These are phyloP conservation scores for Pseudogymnoascus sp. DNA, from an alignment of 2,329 filamentous ascomycete genomes.

Conservation along the genomic window DNA sequence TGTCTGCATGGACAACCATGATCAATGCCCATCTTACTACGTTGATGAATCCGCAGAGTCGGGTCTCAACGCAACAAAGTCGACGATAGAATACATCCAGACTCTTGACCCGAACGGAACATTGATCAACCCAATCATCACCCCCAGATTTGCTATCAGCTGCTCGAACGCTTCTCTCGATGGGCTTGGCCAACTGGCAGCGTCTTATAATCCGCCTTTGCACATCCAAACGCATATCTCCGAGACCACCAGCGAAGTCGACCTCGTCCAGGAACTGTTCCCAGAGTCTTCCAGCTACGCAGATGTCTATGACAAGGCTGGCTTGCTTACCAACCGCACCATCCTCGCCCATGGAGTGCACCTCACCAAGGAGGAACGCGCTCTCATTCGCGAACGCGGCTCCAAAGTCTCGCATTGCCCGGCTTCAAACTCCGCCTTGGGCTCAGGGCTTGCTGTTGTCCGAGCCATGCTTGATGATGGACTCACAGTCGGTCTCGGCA, in stretches of 20 bases:
- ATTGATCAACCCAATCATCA: constrained; percentile 72
- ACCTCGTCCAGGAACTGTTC: constrained; percentile 63
- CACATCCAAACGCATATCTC: constrained; percentile 78
- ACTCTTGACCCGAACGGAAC: constrained; percentile 54
- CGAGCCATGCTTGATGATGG: constrained; percentile 65
- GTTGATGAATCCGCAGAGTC: constrained; percentile 60
- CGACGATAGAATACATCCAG: constrained; percentile 58
- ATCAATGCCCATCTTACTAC: constrained; percentile 67
- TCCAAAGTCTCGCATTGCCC: constrained; percentile 82
- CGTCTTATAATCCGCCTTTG: constrained; percentile 48
- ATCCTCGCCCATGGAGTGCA: constrained; percentile 84
- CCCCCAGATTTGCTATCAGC: constrained; percentile 58
- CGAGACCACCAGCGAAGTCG: constrained; percentile 69
- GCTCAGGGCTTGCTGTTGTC: constrained; percentile 69
- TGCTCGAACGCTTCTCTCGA: constrained; percentile 54
- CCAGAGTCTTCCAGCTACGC: constrained; percentile 58
- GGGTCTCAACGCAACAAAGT: constrained; percentile 47
- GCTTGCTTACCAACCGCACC: constrained; percentile 62
- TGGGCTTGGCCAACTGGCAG: constrained; percentile 56
- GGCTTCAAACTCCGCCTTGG: constrained; percentile 74
- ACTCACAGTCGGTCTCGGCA: constrained; percentile 76
- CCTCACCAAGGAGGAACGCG: constrained; percentile 57
- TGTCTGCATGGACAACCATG: constrained; percentile 79
- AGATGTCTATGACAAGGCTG: constrained; percentile 66
- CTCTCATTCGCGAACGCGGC: constrained; percentile 50